Evolutionary conservation across 805 yeast species (phyloP), one percentile per base, ranked within the genome.

Genomic region (Naumovozyma baii): DNA sequence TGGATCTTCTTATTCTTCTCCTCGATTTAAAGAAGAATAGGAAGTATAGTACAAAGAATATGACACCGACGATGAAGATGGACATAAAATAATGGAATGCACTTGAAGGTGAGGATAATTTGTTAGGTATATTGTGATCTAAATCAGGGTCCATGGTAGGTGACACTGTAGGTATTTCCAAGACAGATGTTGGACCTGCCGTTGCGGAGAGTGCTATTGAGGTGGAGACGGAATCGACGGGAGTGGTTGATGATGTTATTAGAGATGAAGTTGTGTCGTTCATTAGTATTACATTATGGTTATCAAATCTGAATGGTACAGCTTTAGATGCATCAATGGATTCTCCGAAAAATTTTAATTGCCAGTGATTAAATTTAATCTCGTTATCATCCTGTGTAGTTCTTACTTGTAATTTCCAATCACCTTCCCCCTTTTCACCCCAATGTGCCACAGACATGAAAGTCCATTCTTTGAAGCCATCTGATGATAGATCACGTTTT

Each of bases 401-500:
- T n/a, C 58, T 53, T 2, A 88, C 88, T 47, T 70, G 75, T 15
- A 92, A 51, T 29, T 62, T 76, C 98, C 98, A 92, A 4, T 72
- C 76, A 9, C 99, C 99, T 18, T 62, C 61, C 2, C 88, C 90
- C 50, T 81, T 88, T 59, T 90, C 96, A 31, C 96, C 96, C 96
- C 97, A 92, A 59, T 92, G 97, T 1, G 95, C 96, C n/a, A 92
- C 97, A 9, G 90, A 74, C 85, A 88, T 85, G 55, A 92, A 92
- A 1, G 84, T 83, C 98, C 98, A 92, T 49, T 82, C 69, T 4
- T 57, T 50, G 47, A 85, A 82, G 0, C 95, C 95, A 1, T 57
- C 66, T 2, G 49, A 45, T 4, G 77, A 68, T 7, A 41, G 47
- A 59, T 92, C 98, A 15, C 62, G 48, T 5, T 62, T 63, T 50